Evolutionary conservation across 192 early-diverging fungal species (phyloP), one percentile per base, ranked within the genome.

Genomic region (Phlyctochytrium bullatum): DNA sequence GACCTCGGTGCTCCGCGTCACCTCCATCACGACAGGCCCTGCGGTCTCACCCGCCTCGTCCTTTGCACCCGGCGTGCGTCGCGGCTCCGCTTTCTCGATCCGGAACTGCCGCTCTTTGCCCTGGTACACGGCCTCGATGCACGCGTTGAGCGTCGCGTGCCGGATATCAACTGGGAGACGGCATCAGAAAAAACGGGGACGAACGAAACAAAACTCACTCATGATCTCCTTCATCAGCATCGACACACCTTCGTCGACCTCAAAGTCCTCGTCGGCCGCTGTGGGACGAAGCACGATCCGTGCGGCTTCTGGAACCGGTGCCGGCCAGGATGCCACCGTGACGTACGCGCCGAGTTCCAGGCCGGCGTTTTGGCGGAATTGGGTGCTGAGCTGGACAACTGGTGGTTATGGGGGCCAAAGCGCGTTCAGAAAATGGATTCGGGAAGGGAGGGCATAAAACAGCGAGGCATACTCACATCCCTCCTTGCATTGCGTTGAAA

Each of bases 181-280:
- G 58, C 25, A 35, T 64, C 47, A 68, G 47, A 27, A 54, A 25
- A 32, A 32, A 73, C 52, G 25, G 30, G 6, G 32, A 30, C 23
- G 23, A 47, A 14, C 4, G 14, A 0, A 17, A 17, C 33, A 23
- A n/a, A 20, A 36, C 77, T 59, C 81, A 88, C 88, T 64, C 64
- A 91, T 66, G 16, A 86, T 76, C 67, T 90, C 87, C 35, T 88
- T 88, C 28, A 78, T 59, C 61, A 80, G 88, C 0, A 83, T 76
- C 16, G 52, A 74, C 25, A 91, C 73, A 40, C 75, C 59, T 16
- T 79, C 61, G 64, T 88, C 83, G 10, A 76, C 59, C 0, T 79
- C 60, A 59, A 81, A 79, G 20, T 73, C 66, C 2, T 63, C 57
- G 4, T 59, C 34, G 10, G 40, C 10, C 29, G 68, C 65, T 10